These are phyloP conservation scores for Neurospora sp. DNA, from an alignment of 495 filamentous ascomycete genomes.

Conservation along the genomic window DNA sequence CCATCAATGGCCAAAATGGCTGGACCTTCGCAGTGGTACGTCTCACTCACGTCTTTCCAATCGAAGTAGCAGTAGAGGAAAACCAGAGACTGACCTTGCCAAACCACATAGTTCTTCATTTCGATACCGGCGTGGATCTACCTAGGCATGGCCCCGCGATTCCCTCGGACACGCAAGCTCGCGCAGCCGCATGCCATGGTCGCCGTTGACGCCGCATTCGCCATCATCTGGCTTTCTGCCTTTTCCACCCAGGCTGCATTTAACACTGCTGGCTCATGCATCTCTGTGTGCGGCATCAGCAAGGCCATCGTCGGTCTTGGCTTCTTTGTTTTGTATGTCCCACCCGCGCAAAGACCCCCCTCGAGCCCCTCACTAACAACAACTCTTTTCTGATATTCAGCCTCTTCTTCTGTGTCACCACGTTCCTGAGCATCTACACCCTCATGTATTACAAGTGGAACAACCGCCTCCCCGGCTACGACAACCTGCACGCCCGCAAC, in stretches of 20 bases:
- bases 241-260: constrained; percentile 69
- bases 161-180: constrained; percentile 66
- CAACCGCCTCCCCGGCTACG: constrained; percentile 62
- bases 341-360: background rate
- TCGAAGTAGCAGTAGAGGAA: background rate
- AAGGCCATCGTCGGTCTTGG: constrained; percentile 69
- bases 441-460: constrained; percentile 69
- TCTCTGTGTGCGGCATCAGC: constrained; percentile 56
- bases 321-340: constrained; percentile 68
- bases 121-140: constrained; percentile 76
- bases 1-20: constrained; percentile 56
- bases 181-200: constrained; percentile 78
- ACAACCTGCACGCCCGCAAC: constrained; percentile 37
- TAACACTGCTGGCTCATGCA: constrained; percentile 39
- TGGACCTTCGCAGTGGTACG: constrained; percentile 75
- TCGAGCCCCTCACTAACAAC: background rate
- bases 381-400: constrained; percentile 29
- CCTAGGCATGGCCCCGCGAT: constrained; percentile 72
- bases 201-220: constrained; percentile 60
- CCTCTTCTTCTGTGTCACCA: constrained; percentile 63
- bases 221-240: constrained; percentile 75
- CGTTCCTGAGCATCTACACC: constrained; percentile 65
- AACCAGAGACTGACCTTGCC: constrained; percentile 1
- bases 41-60: background rate
- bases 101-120: constrained; percentile 61